These are phyloP conservation scores for Phaeosphaeriaceae sp. DNA, from an alignment of 2,329 filamentous ascomycete genomes.

Conservation along the genomic window DNA sequence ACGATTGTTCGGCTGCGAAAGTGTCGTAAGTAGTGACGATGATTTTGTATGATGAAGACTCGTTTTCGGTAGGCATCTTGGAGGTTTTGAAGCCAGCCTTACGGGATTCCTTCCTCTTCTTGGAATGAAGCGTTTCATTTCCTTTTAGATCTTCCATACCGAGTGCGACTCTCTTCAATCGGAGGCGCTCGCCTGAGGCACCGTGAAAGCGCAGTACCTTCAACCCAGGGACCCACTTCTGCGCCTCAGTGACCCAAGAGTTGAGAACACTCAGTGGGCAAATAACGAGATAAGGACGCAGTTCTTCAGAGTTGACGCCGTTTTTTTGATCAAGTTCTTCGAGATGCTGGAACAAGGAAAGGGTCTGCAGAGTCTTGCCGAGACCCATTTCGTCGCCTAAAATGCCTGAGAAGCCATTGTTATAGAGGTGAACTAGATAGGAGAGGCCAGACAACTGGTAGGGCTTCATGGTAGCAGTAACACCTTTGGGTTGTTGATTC, in stretches of 20 bases:
- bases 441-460: conserved; percentile 97
- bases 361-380: conserved; percentile 98
- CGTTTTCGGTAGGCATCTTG: conserved; percentile 35
- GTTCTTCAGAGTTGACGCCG: conserved; percentile 60
- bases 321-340: conserved; percentile 80
- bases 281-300: conserved; percentile 92
- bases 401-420: conserved; percentile 99
- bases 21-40: conserved; percentile 97
- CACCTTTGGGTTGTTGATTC: conserved; percentile 51
- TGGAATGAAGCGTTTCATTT: conserved; percentile 70
- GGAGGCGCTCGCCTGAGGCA: conserved; percentile 80
- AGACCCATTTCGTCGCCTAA: conserved; percentile 99
- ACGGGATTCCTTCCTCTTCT: conserved; percentile 89
- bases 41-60: conserved; percentile 54
- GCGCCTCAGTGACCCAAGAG: conserved; percentile 97
- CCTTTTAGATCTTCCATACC: conserved; percentile 56
- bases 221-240: conserved; percentile 93
- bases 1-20: conserved; percentile 93
- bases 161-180: conserved; percentile 61
- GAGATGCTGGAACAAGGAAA: conserved; percentile 93
- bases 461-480: conserved; percentile 75
- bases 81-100: conserved; percentile 62
- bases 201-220: conserved; percentile 93
- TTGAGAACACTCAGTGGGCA: conserved; percentile 95
- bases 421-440: conserved; percentile 98